A percentile compares a stretch with the other conserved stretches of the same genome.
phyloP scores from a whole-genome alignment of 2,329 filamentous ascomycete genomes.

The Cladosporium sp. region DNA sequence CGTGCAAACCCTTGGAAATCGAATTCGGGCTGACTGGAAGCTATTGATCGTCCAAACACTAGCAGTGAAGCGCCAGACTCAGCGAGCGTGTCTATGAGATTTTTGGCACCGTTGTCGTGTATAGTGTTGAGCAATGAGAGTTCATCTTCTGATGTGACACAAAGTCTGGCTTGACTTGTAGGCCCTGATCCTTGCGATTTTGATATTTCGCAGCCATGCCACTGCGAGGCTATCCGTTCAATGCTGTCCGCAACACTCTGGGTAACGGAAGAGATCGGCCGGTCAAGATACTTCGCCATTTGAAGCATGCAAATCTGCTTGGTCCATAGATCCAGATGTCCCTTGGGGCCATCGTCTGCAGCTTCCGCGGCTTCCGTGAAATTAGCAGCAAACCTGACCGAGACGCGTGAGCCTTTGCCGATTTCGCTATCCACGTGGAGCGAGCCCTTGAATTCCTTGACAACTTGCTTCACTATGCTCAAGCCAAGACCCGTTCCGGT shows the following conservation, averaged over 20 bases:
- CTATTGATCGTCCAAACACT: slow-evolving; percentile 12
- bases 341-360: neutral
- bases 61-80: slow-evolving; percentile 6
- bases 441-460: slow-evolving; percentile 28
- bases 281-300: neutral
- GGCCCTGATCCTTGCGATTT: neutral
- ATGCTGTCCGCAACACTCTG: neutral
- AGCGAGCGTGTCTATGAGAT: neutral
- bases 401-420: slow-evolving; percentile 28
- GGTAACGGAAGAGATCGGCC: neutral
- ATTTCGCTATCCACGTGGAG: slow-evolving; percentile 33
- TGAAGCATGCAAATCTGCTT: slow-evolving; percentile 1
- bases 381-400: neutral
- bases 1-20: slow-evolving; percentile 17
- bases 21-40: neutral
- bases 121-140: neutral
- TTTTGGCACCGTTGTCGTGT: neutral
- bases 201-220: slow-evolving; percentile 8
- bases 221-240: neutral
- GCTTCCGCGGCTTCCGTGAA: neutral
- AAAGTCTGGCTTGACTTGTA: neutral
- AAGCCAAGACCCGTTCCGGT: slow-evolving; percentile 39
- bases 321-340: neutral
- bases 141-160: neutral
- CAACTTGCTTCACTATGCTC: slow-evolving; percentile 36